These are phyloP conservation scores for Monosporascus sp. DNA, from an alignment of 2,329 filamentous ascomycete species.

Conservation along the genomic window DNA sequence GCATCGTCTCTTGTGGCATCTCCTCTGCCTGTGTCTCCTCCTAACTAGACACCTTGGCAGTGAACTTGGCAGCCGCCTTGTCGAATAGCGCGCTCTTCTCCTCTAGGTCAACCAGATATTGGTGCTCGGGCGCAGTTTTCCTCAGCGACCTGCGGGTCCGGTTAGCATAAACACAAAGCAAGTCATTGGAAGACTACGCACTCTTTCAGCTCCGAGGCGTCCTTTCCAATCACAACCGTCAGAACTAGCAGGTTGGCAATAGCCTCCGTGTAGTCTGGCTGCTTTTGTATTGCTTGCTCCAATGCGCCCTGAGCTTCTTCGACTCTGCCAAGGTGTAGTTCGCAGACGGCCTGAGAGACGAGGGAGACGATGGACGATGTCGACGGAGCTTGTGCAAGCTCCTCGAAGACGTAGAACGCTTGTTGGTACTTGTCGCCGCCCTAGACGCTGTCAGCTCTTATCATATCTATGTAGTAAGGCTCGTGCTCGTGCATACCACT, in stretches of 20 bases:
- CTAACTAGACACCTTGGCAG: constrained; percentile 68
- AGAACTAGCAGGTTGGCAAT: constrained; percentile 82
- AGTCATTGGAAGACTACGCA: constrained; percentile 39
- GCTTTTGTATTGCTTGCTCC: constrained; percentile 71
- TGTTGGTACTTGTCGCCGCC: constrained; percentile 95
- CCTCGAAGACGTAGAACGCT: constrained; percentile 95
- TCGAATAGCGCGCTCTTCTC: constrained; percentile 89
- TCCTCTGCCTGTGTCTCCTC: constrained; percentile 1
- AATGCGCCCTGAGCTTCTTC: constrained; percentile 87
- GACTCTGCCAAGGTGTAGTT: constrained; percentile 81
- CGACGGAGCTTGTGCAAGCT: constrained; percentile 81
- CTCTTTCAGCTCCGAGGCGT: constrained; percentile 56
- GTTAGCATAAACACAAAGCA: background rate
- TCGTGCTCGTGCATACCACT: constrained; percentile 51
- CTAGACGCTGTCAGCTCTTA: constrained; percentile 35
- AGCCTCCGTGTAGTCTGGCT: constrained; percentile 65
- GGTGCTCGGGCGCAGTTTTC: constrained; percentile 60
- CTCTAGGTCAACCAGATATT: constrained; percentile 66
- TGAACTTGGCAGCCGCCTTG: constrained; percentile 79
- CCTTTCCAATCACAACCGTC: constrained; percentile 70
- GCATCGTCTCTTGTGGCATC: background rate
- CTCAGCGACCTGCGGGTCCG: constrained; percentile 44
- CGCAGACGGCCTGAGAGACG: constrained; percentile 83
- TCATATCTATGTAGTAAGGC: background rate
- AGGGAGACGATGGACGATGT: constrained; percentile 72